Percentiles rank a stretch among this genome's conserved stretches.
These are phyloP conservation scores for Oropetium thomaeum DNA, from an alignment of 176 grass and related monocot genomes.

Conservation along the genomic window DNA sequence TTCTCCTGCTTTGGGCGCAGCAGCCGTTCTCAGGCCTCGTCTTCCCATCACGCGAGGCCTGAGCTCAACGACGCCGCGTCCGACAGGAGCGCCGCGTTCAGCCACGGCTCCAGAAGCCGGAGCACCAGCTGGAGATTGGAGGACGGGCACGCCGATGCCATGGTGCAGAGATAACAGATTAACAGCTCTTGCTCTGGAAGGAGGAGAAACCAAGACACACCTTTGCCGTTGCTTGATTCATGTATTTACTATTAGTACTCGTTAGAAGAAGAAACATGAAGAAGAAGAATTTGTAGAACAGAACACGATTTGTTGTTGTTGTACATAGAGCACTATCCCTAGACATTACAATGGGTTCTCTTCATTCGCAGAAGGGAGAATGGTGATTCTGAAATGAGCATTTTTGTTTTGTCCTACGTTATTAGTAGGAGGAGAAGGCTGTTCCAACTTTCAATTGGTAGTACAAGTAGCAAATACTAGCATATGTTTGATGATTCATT, in stretches of 20 bases:
- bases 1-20: constrained; percentile 59
- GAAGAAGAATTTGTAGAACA: constrained; percentile 31
- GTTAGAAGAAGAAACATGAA: constrained; percentile 25
- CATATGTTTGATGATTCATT: constrained; percentile 25
- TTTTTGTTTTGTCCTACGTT: background rate
- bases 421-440: background rate
- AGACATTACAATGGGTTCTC: background rate
- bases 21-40: constrained; percentile 16
- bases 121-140: constrained; percentile 69
- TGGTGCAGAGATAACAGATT: constrained; percentile 44
- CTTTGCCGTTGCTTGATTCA: constrained; percentile 19
- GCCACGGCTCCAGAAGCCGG: constrained; percentile 49
- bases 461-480: constrained; percentile 21
- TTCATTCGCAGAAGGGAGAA: constrained; percentile 10
- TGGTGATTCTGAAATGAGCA: constrained; percentile 29
- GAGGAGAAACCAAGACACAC: background rate
- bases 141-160: constrained; percentile 42
- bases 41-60: constrained; percentile 1
- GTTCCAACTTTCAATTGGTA: constrained; percentile 20
- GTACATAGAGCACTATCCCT: constrained; percentile 44
- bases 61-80: constrained; percentile 23
- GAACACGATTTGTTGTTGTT: constrained; percentile 52
- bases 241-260: constrained; percentile 34
- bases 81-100: constrained; percentile 24
- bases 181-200: too few relatives aligned